Evolutionary conservation across 768 basidiomycete species (phyloP), one percentile per base, ranked within the genome.

Genomic region (Suillus ampliporus): DNA sequence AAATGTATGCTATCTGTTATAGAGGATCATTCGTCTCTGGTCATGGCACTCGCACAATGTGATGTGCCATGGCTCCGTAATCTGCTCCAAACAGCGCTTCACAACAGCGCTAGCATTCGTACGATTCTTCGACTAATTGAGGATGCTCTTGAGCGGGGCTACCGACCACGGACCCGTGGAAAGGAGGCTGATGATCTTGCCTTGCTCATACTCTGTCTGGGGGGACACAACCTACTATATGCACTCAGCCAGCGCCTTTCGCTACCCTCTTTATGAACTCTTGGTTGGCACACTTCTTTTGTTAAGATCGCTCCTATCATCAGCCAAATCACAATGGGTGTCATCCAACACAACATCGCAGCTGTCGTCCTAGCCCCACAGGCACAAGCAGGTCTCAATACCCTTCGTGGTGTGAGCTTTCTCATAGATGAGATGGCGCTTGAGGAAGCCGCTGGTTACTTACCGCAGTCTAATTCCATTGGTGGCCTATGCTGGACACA

Each of bases 401-500:
- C 35, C 47, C 61, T 57, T 41, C 47, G 53, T 15, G 64, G 67
- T 4, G 28, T 66, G 58, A 65, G 48, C 35, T 40, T 68, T 21
- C 44, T 60, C 14, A 64, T 64, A 13, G 68, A 69, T 44, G 60
- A 69, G 47, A 61, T 60, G 21, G 61, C 62, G 6, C n/a, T 67
- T 19, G 68, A 69, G 48, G 64, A 69, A 51, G 46, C 21, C 1
- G 62, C 64, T 13, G 10, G 19, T 47, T 54, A 67, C 35, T 63
- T 65, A 34, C 50, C 28, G 13, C 44, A 65, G 15, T 46, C 26
- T 9, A 64, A 68, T 44, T 57, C 51, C 23, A 44, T 64, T 23
- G 61, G 60, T 35, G 66, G 68, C 10, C 56, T 69, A 13, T 69
- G 68, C 52, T 62, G 61, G 60, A 40, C 41, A 11, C 68, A 69